phyloP scores from a whole-genome alignment of 2,329 filamentous ascomycete species.

The Beauveria varroae region DNA sequence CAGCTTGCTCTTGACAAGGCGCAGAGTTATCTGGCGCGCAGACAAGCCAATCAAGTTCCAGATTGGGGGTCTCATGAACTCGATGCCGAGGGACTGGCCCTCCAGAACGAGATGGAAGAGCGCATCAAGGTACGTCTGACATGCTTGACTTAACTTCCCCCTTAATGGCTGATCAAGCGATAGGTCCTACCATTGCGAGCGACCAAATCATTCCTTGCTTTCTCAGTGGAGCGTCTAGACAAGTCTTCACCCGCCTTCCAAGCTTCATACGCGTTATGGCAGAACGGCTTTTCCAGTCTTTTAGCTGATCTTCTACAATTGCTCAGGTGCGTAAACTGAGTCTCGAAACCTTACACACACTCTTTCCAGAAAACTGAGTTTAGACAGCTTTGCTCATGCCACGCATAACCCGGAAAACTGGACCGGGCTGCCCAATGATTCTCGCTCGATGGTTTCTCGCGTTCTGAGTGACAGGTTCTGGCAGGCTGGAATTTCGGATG shows the following conservation, averaged over 20 bases:
- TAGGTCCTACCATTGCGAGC: conserved; percentile 70
- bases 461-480: conserved; percentile 94
- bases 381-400: conserved; percentile 70
- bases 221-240: conserved; percentile 83
- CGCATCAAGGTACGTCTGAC: conserved; percentile 52
- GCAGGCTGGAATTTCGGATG: conserved; percentile 94
- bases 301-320: conserved; percentile 82
- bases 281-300: conserved; percentile 70
- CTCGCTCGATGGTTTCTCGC: conserved; percentile 68
- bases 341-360: not conserved
- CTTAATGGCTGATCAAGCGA: not conserved
- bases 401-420: conserved; percentile 85
- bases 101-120: conserved; percentile 73
- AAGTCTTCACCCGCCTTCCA: conserved; percentile 65
- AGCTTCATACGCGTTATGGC: conserved; percentile 76
- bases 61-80: conserved; percentile 78
- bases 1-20: conserved; percentile 74
- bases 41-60: conserved; percentile 64
- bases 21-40: conserved; percentile 67
- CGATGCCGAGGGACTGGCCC: conserved; percentile 68
- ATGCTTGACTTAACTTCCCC: not conserved
- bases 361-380: conserved; percentile 9
- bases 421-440: conserved; percentile 65
- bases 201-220: conserved; percentile 87
- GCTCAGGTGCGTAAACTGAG: conserved; percentile 46